These are phyloP conservation scores for Neobulgaria alba DNA, from an alignment of 2,329 filamentous ascomycete genomes.

Conservation along the genomic window DNA sequence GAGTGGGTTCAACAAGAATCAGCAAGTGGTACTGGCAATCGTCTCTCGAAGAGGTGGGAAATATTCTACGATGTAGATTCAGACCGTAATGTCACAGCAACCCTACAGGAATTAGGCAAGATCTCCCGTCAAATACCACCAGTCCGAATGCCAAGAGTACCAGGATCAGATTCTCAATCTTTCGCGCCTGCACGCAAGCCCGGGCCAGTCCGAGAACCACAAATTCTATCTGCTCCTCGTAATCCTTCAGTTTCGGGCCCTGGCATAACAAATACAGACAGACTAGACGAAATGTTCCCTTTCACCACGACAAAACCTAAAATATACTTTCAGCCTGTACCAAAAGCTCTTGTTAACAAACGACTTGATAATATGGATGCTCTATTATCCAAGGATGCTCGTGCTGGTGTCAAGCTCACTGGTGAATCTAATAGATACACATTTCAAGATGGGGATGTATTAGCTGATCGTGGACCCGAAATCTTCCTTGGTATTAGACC, in stretches of 20 bases:
- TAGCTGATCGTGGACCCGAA: conserved; percentile 67
- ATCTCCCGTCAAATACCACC: conserved; percentile 6
- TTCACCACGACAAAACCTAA: conserved; percentile 54
- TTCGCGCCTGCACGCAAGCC: conserved; percentile 22
- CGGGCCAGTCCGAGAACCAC: conserved; percentile 11
- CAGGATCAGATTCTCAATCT: conserved; percentile 12
- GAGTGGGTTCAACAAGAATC: conserved; percentile 69
- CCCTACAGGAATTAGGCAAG: conserved; percentile 42
- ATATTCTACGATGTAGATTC: conserved; percentile 56
- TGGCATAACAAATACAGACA: conserved; percentile 3
- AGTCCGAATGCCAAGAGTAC: conserved; percentile 18
- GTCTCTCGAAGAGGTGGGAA: conserved; percentile 52
- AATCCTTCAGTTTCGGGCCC: conserved; percentile 2
- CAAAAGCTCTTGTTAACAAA: conserved; percentile 52
- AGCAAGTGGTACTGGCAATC: conserved; percentile 32
- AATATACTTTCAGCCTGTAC: conserved; percentile 56
- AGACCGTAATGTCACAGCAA: conserved; percentile 45
- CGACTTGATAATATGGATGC: conserved; percentile 53
- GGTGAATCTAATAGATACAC: conserved; percentile 54
- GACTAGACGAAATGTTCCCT: conserved; percentile 48
- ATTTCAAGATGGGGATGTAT: conserved; percentile 56
- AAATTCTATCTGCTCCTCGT: conserved; percentile 25
- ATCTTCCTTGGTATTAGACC: conserved; percentile 57
- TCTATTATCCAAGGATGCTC: conserved; percentile 32
- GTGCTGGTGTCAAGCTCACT: conserved; percentile 29